These are phyloP conservation scores for Hura crepitans DNA, from an alignment of 441 rosid genomes.

Conservation along the genomic window DNA sequence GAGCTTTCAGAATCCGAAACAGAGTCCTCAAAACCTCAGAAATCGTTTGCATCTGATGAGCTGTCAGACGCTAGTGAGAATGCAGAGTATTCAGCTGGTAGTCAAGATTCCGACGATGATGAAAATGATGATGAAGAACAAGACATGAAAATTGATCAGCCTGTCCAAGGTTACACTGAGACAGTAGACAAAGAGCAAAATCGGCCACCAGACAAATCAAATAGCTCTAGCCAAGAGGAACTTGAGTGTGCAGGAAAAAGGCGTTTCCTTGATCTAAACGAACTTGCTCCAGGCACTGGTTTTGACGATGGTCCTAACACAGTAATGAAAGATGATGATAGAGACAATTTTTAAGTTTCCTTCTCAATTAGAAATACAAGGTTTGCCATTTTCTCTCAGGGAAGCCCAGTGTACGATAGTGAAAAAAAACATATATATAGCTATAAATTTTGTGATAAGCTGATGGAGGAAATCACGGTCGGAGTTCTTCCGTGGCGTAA, in stretches of 20 bases:
- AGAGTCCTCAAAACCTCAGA: constrained; percentile 51
- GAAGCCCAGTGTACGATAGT: constrained; percentile 50
- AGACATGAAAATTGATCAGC: constrained; percentile 48
- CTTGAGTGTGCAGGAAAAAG: constrained; percentile 53
- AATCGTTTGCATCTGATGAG: constrained; percentile 50
- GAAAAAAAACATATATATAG: constrained; percentile 18
- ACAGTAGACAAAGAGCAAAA: constrained; percentile 42
- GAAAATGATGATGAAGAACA: constrained; percentile 54
- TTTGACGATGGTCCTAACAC: constrained; percentile 81
- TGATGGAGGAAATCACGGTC: constrained; percentile 27
- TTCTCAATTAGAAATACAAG: constrained; percentile 33
- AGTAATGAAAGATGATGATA: constrained; percentile 61
- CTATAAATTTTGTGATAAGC: constrained; percentile 53
- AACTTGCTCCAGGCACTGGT: constrained; percentile 90
- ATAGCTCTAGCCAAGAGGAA: constrained; percentile 57
- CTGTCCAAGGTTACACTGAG: constrained; percentile 40
- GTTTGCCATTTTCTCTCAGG: constrained; percentile 25
- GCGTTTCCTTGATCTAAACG: constrained; percentile 86
- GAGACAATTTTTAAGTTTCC: constrained; percentile 51
- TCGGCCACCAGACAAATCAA: constrained; percentile 44
- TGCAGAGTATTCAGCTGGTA: constrained; percentile 58
- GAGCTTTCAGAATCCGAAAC: constrained; percentile 84
- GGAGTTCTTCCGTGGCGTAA: constrained; percentile 37
- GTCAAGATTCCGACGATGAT: constrained; percentile 60
- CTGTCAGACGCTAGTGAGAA: constrained; percentile 63